Evolutionary conservation across 306 rosid genomes (phyloP).

Genomic region (Prosopis cineraria): DNA sequence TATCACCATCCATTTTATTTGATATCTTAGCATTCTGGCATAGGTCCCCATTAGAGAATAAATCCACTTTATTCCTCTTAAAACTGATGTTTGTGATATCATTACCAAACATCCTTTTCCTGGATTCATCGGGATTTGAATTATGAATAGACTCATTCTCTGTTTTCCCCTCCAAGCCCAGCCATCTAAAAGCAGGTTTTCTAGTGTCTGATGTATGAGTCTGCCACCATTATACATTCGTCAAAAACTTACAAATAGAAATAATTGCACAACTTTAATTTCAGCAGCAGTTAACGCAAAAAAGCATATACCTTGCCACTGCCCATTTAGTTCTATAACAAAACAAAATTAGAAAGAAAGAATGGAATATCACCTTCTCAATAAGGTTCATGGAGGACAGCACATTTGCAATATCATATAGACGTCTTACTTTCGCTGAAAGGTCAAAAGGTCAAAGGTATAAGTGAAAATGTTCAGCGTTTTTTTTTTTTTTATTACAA

Average conservation of each 20-base stretch:
- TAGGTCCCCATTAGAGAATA: conserved; percentile 35
- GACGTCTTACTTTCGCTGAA: conserved; percentile 95
- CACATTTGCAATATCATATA: conserved; percentile 94
- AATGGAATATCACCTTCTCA: conserved; percentile 66
- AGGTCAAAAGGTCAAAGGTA: conserved; percentile 21
- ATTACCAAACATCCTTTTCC: conserved; percentile 76
- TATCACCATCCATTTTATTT: conserved; percentile 37
- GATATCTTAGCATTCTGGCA: conserved; percentile 33
- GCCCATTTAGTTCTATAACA: not conserved
- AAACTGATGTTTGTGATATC: conserved; percentile 70
- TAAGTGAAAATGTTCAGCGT: conserved; percentile 19
- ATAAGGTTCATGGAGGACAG: conserved; percentile 83
- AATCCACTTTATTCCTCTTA: conserved; percentile 51
- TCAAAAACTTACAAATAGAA: not conserved
- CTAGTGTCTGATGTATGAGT: conserved; percentile 74
- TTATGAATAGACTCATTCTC: conserved; percentile 30
- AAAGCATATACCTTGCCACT: not conserved
- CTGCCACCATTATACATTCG: conserved; percentile 44
- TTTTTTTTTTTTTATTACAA: conserved; percentile 16
- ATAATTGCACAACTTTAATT: not conserved
- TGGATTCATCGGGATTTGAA: conserved; percentile 44
- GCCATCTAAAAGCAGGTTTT: conserved; percentile 93
- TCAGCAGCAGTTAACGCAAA: not conserved
- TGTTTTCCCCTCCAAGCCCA: conserved; percentile 58
- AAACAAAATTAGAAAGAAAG: not conserved